phyloP scores from a whole-genome alignment of 1,284 basidiomycete species.

The Agroathelia rolfsii region DNA sequence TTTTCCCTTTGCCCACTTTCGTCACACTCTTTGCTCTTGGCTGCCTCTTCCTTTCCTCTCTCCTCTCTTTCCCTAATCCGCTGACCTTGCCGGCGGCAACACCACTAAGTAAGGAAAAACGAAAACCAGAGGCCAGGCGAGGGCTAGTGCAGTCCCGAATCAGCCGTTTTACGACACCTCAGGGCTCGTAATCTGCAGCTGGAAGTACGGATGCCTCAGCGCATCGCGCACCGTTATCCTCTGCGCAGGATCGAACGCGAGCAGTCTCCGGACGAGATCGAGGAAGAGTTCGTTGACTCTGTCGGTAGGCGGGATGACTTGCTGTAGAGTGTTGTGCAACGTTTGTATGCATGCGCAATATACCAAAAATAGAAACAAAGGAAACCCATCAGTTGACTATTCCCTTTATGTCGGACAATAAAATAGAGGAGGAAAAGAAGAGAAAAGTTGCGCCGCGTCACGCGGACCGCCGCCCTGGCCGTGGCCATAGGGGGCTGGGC shows the following conservation, averaged over 20 bases:
- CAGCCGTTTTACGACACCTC: too few species aligned
- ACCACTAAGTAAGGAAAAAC: too few species aligned
- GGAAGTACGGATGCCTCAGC: constrained; percentile 81
- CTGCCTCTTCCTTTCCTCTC: too few species aligned
- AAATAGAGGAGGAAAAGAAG: constrained; percentile 3
- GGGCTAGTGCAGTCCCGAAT: too few species aligned
- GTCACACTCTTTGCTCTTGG: too few species aligned
- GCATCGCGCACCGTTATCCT: constrained; percentile 84
- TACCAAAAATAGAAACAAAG: neutral
- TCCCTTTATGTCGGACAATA: constrained; percentile 13
- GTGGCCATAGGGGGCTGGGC: neutral
- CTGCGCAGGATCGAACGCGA: constrained; percentile 86
- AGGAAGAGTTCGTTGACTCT: constrained; percentile 72
- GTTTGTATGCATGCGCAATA: too few species aligned
- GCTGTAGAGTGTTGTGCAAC: constrained; percentile 36
- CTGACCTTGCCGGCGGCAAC: too few species aligned
- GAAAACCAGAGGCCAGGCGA: too few species aligned
- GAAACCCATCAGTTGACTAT: neutral
- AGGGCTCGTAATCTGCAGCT: constrained; percentile 43
- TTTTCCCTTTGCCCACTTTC: too few species aligned
- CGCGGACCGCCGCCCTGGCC: neutral
- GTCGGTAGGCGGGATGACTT: constrained; percentile 74
- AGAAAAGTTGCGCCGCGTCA: too few species aligned
- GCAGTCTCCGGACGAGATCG: constrained; percentile 78
- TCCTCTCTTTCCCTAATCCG: too few species aligned